Evolutionary conservation across 1,139 yeast genomes (phyloP).

Genomic region (Kluyveromyces sp.): DNA sequence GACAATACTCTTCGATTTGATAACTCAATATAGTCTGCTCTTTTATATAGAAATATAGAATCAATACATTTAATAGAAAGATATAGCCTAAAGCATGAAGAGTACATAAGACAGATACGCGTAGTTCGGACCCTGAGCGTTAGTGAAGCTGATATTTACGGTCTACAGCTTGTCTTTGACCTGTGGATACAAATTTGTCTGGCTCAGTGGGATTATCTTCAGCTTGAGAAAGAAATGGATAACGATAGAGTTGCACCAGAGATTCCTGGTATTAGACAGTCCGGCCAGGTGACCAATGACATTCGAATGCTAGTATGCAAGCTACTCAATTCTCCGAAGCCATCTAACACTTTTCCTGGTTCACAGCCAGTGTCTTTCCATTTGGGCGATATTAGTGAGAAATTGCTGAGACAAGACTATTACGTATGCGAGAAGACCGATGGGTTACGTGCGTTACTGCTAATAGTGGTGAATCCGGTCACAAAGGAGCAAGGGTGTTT

Average conservation of each 20-base stretch:
- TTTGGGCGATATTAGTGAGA: conserved; percentile 58
- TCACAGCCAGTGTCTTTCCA: conserved; percentile 94
- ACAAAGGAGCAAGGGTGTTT: conserved; percentile 72
- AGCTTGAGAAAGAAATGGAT: not conserved
- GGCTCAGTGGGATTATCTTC: too few relatives aligned
- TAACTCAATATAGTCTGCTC: not conserved
- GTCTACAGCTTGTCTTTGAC: too few relatives aligned
- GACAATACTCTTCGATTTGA: not conserved
- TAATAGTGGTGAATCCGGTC: conserved; percentile 58
- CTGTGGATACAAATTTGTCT: too few relatives aligned
- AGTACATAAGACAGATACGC: too few relatives aligned
- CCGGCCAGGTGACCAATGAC: conserved; percentile 62
- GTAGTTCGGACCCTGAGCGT: too few relatives aligned
- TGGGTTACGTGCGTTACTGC: conserved; percentile 75
- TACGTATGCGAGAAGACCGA: conserved; percentile 95
- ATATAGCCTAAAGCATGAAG: too few relatives aligned
- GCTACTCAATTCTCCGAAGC: conserved; percentile 43
- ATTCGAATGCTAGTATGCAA: conserved; percentile 65
- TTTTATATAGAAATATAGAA: not conserved
- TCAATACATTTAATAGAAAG: not conserved
- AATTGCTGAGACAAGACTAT: conserved; percentile 58
- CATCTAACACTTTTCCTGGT: conserved; percentile 56
- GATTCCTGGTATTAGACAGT: conserved; percentile 76
- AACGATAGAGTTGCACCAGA: conserved; percentile 63
- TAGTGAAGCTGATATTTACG: too few relatives aligned